Evolutionary conservation across 495 filamentous ascomycete species (phyloP).

Genomic region (Podospora sp.): DNA sequence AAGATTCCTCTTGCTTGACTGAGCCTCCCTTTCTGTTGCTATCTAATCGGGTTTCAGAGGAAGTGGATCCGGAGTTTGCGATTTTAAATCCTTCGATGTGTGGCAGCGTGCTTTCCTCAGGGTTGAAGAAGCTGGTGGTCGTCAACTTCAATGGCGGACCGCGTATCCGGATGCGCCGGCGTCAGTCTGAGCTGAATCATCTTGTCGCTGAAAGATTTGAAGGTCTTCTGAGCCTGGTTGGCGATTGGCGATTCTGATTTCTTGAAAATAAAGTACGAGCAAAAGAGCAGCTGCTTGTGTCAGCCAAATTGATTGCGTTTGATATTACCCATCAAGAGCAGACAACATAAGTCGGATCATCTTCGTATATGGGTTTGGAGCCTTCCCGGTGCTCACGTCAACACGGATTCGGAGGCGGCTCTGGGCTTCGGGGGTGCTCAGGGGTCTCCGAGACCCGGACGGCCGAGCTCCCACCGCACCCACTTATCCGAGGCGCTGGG

Average conservation of each 20-base stretch:
- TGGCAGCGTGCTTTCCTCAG: neutral
- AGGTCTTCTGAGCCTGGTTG: no score
- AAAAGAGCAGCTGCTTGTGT: no score
- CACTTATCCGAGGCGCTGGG: constrained; percentile 2
- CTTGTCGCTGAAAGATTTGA: neutral
- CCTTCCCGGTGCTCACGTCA: no score
- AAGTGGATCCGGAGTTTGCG: neutral
- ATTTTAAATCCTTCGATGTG: neutral
- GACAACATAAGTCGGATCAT: no score
- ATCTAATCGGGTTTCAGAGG: neutral
- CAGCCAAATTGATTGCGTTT: no score
- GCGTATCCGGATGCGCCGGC: neutral
- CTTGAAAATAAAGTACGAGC: no score
- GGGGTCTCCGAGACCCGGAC: neutral
- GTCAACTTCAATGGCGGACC: neutral
- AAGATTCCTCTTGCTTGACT: neutral
- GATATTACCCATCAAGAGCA: no score
- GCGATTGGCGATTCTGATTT: no score
- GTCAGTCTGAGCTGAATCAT: neutral
- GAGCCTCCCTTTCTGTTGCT: neutral
- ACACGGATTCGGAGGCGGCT: no score
- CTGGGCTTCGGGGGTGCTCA: neutral
- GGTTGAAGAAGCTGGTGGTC: no score
- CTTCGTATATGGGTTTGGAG: no score
- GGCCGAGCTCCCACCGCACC: neutral